phyloP scores from a whole-genome alignment of 306 rosid species.

The Trifolium subterraneum region DNA sequence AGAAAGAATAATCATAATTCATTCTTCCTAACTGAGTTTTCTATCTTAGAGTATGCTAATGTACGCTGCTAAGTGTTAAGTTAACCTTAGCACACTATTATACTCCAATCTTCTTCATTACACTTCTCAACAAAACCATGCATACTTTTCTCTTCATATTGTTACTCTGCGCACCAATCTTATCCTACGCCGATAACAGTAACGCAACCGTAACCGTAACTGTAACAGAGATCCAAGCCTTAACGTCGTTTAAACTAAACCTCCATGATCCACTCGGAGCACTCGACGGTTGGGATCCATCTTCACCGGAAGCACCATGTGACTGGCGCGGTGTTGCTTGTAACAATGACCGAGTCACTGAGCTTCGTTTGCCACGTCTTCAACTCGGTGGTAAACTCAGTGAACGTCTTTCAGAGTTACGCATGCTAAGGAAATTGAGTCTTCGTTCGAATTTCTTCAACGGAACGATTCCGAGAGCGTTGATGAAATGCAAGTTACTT shows the following conservation, averaged over 20 bases:
- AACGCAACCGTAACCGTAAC: constrained; percentile 38
- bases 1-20: not conserved
- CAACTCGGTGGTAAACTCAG: constrained; percentile 78
- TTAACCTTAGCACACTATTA: constrained; percentile 32
- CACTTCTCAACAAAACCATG: constrained; percentile 28
- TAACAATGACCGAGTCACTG: constrained; percentile 56
- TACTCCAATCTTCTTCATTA: not conserved
- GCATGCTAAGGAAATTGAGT: constrained; percentile 68
- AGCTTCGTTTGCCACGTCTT: constrained; percentile 80
- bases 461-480: constrained; percentile 72
- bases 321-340: constrained; percentile 87
- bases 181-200: constrained; percentile 56
- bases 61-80: constrained; percentile 30
- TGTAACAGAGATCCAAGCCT: constrained; percentile 68
- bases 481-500: constrained; percentile 68
- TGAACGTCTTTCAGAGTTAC: constrained; percentile 59
- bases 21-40: constrained; percentile 12
- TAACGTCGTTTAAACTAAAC: constrained; percentile 70
- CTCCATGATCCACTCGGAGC: constrained; percentile 77
- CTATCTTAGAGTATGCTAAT: constrained; percentile 38
- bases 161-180: constrained; percentile 56
- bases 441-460: constrained; percentile 81
- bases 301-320: constrained; percentile 81
- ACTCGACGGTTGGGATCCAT: constrained; percentile 69
- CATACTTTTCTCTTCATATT: constrained; percentile 36